phyloP scores from a whole-genome alignment of 164 flowering plant genomes.

The Aristolochia californica region DNA sequence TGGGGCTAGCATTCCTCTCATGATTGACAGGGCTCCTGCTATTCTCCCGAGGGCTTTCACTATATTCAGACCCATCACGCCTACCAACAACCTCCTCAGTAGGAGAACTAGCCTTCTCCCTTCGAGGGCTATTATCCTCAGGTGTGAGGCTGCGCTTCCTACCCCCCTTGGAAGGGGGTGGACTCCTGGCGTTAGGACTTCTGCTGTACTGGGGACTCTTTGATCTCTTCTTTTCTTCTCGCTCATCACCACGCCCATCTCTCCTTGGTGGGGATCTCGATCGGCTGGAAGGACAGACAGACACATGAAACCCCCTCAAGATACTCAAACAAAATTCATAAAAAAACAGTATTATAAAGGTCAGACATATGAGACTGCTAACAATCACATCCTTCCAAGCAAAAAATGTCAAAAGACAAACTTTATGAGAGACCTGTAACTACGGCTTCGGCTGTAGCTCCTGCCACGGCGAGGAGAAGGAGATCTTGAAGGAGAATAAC shows the following conservation, averaged over 20 bases:
- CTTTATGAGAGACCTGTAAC: slow-evolving; percentile 43
- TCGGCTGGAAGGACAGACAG: slow-evolving; percentile 28
- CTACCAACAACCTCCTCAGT: slow-evolving; percentile 6
- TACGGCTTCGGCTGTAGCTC: slow-evolving; percentile 62
- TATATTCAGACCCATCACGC: slow-evolving; percentile 43
- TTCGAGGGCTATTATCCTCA: slow-evolving; percentile 31
- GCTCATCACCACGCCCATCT: slow-evolving; percentile 29
- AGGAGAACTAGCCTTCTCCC: slow-evolving; percentile 35
- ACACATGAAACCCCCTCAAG: background rate
- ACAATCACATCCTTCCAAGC: no score
- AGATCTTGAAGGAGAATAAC: slow-evolving; percentile 50
- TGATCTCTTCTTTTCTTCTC: slow-evolving; percentile 35
- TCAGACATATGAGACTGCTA: no score
- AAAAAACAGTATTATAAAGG: no score
- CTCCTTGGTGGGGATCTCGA: slow-evolving; percentile 56
- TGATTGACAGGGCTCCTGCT: slow-evolving; percentile 24
- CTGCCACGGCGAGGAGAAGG: slow-evolving; percentile 48
- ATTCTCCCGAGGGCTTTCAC: slow-evolving; percentile 44
- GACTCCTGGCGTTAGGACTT: slow-evolving; percentile 41
- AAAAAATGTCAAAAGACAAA: no score
- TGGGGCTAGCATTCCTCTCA: slow-evolving; percentile 18
- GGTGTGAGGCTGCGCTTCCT: slow-evolving; percentile 51
- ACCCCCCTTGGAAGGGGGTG: slow-evolving; percentile 45
- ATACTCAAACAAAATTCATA: no score
- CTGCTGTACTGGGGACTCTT: slow-evolving; percentile 42